A percentile compares a stretch with the other conserved stretches of the same genome.
Conservation (phyloP, 495 filamentous ascomycete species). For the Trichocladium antarcticum region DNA sequence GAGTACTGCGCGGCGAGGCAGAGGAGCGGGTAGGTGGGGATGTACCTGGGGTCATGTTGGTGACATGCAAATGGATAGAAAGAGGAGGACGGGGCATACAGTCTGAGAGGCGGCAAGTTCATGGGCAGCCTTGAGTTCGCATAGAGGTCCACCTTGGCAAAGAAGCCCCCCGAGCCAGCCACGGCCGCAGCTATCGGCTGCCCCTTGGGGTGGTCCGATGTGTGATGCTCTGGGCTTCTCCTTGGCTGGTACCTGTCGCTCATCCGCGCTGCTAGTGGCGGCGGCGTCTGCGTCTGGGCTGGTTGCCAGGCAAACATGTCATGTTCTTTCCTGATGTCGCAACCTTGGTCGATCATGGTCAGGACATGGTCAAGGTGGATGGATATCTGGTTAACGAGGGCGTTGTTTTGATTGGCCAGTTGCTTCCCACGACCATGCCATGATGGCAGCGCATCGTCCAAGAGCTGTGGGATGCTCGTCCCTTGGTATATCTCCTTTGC, state of each 20-base stretch:
- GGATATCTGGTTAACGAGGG: conserved; percentile 46
- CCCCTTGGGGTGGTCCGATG: conserved; percentile 21
- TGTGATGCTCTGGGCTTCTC: conserved; percentile 20
- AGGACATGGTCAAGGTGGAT: conserved; percentile 50
- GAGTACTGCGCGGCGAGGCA: conserved; percentile 67
- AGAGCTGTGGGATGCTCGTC: conserved; percentile 20
- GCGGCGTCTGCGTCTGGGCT: too few relatives aligned
- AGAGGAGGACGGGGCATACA: conserved; percentile 32
- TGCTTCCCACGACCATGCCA: conserved; percentile 31
- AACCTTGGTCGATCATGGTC: conserved; percentile 58
- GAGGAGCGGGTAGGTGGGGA: conserved; percentile 58
- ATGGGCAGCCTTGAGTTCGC: conserved; percentile 65
- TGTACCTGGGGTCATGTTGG: conserved; percentile 38
- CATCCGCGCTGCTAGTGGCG: conserved; percentile 9
- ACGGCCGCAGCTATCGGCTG: conserved; percentile 31
- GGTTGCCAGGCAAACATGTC: conserved; percentile 43
- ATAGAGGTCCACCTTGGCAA: conserved; percentile 68
- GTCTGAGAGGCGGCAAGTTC: conserved; percentile 49
- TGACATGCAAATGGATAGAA: background rate
- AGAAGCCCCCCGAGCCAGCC: conserved; percentile 44
- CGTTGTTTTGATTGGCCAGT: conserved; percentile 36
- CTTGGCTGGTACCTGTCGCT: conserved; percentile 18
- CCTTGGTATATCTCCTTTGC: conserved; percentile 25
- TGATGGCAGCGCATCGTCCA: conserved; percentile 29
- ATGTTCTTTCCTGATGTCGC: conserved; percentile 49